Base-by-base conservation (phyloP, 148 eudicot species). In the Oxyria digyna region DNA sequence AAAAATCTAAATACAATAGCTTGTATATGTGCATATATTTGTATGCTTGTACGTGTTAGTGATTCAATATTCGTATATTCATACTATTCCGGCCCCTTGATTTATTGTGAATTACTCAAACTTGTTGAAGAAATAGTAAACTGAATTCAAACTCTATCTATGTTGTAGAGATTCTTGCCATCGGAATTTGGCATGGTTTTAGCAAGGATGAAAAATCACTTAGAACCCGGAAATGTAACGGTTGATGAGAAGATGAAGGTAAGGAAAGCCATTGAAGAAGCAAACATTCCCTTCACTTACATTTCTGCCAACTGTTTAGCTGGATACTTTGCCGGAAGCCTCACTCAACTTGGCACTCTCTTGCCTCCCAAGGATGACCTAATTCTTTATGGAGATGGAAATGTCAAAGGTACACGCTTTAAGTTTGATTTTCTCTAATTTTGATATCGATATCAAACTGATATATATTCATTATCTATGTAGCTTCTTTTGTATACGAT, bases 181-280 rank as follows among this genome's bases (percentile, higher is more conserved):
- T 89, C 96, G 7, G 96, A 89, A 73, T 89, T 89, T 26, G 92
- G 92, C 0, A 76, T 78, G 40, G 96, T 87, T 71, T 85, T 88
- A 0, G 78, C 92, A 29, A 71, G 73, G 77, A 87, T 87, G 96
- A 75, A 20, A 13, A 38, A 87, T 70, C 87, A 88, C 2, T 74
- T 89, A 9, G 90, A 85, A 66, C 87, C 87, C 3, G 92, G 90
- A 37, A 83, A 82, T 21, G 80, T 83, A 0, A 79, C 96, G 10
- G 82, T 87, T 67, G 89, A 82, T 42, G 96, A 89, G 52, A 87
- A 89, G 69, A 89, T 78, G 96, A 20, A 10, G 5, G 84, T 89
- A 15, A 84, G 96, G 23, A 78, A 78, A 72, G 92, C 92, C 2
- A 87, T 89, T 18, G 80, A 89, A 78, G 87, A 80, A 0, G 92